These are phyloP conservation scores for Tetrapisispora taiwanensis DNA, from an alignment of 805 yeast species.

Conservation along the genomic window DNA sequence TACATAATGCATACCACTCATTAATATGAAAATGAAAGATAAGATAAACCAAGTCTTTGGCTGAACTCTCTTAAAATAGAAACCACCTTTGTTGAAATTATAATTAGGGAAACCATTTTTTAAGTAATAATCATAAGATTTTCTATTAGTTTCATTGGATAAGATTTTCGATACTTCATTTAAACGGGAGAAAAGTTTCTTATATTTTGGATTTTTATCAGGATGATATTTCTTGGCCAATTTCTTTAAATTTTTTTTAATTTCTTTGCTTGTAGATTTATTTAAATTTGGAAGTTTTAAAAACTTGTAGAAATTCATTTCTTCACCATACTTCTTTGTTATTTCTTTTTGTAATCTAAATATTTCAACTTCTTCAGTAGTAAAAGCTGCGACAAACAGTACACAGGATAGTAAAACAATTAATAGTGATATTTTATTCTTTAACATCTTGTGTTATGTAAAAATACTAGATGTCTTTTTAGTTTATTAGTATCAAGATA, in stretches of 20 bases:
- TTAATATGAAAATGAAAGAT: conserved; percentile 39
- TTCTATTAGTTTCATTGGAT: conserved; percentile 47
- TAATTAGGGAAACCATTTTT: conserved; percentile 79
- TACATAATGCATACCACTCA: conserved; percentile 49
- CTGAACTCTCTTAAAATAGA: conserved; percentile 53
- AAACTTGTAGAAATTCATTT: conserved; percentile 60
- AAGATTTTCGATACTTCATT: conserved; percentile 68
- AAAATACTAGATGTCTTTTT: neutral
- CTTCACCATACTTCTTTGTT: conserved; percentile 49
- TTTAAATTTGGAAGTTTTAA: conserved; percentile 35
- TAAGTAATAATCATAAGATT: conserved; percentile 77
- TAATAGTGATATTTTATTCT: neutral
- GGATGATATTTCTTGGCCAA: conserved; percentile 73
- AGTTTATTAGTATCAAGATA: no score
- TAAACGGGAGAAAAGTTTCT: conserved; percentile 57
- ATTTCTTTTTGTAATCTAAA: conserved; percentile 62
- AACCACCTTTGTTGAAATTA: conserved; percentile 49
- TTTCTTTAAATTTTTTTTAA: conserved; percentile 58
- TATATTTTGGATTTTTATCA: conserved; percentile 51
- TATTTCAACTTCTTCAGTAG: conserved; percentile 68
- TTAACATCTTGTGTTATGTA: neutral
- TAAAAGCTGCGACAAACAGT: conserved; percentile 38
- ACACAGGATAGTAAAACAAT: conserved; percentile 9
- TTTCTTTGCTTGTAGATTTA: conserved; percentile 41
- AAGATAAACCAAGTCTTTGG: conserved; percentile 52